Evolutionary conservation across 345 rosid species (phyloP).

Genomic region (Turnera subulata): DNA sequence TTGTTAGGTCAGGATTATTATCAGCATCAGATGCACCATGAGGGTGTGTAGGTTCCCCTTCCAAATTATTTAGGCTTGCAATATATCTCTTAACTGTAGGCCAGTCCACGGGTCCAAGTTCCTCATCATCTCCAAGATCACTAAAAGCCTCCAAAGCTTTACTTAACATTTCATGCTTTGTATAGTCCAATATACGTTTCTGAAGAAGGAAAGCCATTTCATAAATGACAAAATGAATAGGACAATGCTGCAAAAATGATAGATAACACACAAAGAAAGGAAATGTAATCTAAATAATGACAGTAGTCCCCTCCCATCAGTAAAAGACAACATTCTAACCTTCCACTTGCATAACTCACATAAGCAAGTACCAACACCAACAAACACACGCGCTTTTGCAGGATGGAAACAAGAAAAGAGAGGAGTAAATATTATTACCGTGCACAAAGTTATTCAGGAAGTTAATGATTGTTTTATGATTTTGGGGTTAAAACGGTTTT

Average conservation of each 20-base stretch:
- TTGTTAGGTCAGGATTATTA: slow-evolving; percentile 50
- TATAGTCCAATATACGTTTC: slow-evolving; percentile 81
- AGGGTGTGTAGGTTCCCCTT: slow-evolving; percentile 58
- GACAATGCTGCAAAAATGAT: neutral
- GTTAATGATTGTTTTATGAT: too few relatives aligned
- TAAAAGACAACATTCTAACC: neutral
- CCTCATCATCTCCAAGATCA: slow-evolving; percentile 95
- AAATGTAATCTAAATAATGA: neutral
- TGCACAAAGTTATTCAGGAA: too few relatives aligned
- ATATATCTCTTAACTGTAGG: slow-evolving; percentile 72
- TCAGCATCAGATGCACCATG: slow-evolving; percentile 41
- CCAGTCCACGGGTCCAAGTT: slow-evolving; percentile 98
- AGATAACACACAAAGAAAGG: too few relatives aligned
- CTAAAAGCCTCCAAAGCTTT: slow-evolving; percentile 77
- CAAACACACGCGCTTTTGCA: too few relatives aligned
- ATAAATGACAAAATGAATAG: neutral
- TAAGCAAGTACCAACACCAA: too few relatives aligned
- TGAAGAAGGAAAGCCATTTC: slow-evolving; percentile 19
- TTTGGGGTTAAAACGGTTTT: too few relatives aligned
- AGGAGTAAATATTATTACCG: too few relatives aligned
- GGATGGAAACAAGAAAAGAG: too few relatives aligned
- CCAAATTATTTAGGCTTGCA: slow-evolving; percentile 56
- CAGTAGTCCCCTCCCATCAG: neutral
- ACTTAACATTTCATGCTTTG: slow-evolving; percentile 83
- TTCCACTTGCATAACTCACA: neutral